Percentiles rank a stretch among this genome's conserved stretches.
phyloP scores from a whole-genome alignment of 129 eudicot species.

The Dittrichia graveolens region DNA sequence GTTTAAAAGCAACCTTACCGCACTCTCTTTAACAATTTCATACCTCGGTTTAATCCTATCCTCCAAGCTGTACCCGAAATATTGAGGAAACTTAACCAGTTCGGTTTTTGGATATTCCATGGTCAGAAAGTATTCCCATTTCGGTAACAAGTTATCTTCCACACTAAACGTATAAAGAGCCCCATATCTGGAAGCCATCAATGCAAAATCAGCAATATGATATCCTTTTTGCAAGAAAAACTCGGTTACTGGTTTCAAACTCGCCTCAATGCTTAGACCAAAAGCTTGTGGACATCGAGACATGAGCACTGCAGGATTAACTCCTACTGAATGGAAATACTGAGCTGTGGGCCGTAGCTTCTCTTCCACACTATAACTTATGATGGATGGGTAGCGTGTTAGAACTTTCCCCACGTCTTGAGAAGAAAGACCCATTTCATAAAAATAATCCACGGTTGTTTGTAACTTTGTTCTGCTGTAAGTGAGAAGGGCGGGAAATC shows the following conservation, averaged over 20 bases:
- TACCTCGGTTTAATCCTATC: slow-evolving; percentile 82
- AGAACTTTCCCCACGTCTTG: slow-evolving; percentile 71
- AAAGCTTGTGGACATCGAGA: slow-evolving; percentile 77
- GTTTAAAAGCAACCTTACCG: slow-evolving; percentile 67
- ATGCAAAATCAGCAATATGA: slow-evolving; percentile 56
- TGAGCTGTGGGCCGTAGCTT: slow-evolving; percentile 79
- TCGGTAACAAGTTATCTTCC: slow-evolving; percentile 64
- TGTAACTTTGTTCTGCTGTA: slow-evolving; percentile 74
- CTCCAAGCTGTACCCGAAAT: slow-evolving; percentile 83
- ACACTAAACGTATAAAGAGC: slow-evolving; percentile 54
- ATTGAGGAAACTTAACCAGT: slow-evolving; percentile 83
- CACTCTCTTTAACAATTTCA: slow-evolving; percentile 56
- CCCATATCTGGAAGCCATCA: slow-evolving; percentile 76
- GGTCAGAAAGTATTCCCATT: slow-evolving; percentile 82
- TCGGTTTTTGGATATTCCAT: slow-evolving; percentile 68
- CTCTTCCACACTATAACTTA: slow-evolving; percentile 82
- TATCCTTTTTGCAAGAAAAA: slow-evolving; percentile 75
- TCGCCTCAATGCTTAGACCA: slow-evolving; percentile 75
- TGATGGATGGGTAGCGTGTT: slow-evolving; percentile 80
- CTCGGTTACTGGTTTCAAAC: slow-evolving; percentile 75
- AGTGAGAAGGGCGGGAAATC: slow-evolving; percentile 85
- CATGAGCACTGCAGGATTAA: slow-evolving; percentile 59
- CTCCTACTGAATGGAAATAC: slow-evolving; percentile 61
- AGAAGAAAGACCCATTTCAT: slow-evolving; percentile 78
- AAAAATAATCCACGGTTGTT: slow-evolving; percentile 68